phyloP scores from a whole-genome alignment of 2,329 filamentous ascomycete species.

The Trichocomaceae sp. region DNA sequence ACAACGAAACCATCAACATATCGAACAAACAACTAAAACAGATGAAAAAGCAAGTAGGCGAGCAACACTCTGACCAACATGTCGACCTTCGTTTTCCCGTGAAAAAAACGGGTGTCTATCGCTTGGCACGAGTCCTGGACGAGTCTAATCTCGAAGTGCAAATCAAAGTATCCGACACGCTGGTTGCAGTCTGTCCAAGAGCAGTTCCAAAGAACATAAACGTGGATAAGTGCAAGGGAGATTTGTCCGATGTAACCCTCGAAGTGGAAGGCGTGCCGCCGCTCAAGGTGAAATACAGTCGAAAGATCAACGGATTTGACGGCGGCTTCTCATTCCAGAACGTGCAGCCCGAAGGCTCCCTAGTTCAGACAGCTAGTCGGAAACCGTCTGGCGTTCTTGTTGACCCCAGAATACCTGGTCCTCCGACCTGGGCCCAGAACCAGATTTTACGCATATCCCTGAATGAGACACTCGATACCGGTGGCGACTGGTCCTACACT shows the following conservation, averaged over 20 bases:
- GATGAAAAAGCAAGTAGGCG: conserved; percentile 64
- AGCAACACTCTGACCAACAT: conserved; percentile 50
- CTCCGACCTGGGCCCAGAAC: conserved; percentile 67
- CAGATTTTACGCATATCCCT: conserved; percentile 72
- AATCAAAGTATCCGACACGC: conserved; percentile 65
- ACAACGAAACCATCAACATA: conserved; percentile 73
- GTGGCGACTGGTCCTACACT: conserved; percentile 81
- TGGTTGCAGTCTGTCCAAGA: conserved; percentile 79
- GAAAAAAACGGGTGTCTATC: conserved; percentile 83
- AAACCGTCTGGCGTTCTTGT: conserved; percentile 53
- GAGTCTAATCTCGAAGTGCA: conserved; percentile 92
- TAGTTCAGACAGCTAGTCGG: conserved; percentile 66
- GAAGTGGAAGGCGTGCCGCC: conserved; percentile 85
- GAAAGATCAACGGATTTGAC: conserved; percentile 75
- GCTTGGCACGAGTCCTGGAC: conserved; percentile 77
- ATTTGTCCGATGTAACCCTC: conserved; percentile 77
- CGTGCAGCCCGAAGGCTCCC: conserved; percentile 79
- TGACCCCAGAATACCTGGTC: conserved; percentile 44
- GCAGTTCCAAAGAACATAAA: conserved; percentile 63
- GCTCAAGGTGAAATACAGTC: conserved; percentile 85
- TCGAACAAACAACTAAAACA: conserved; percentile 66
- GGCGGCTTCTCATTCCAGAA: conserved; percentile 86
- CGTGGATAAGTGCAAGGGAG: conserved; percentile 69
- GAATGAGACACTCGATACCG: conserved; percentile 77
- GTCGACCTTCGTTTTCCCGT: conserved; percentile 66